Evolutionary conservation across 345 rosid species (phyloP).

Genomic region (Salix udensis): DNA sequence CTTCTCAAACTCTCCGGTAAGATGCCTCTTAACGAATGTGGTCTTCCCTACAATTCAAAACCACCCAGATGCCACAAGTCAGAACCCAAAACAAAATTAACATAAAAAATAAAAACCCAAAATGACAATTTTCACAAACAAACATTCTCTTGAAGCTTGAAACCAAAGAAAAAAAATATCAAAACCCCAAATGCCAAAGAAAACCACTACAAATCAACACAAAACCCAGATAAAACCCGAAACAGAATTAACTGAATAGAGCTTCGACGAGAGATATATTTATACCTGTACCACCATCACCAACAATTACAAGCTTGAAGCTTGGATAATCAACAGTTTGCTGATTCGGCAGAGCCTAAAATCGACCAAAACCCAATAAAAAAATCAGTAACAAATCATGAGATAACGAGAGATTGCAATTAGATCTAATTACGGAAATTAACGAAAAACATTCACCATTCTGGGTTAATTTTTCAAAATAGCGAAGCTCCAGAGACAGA

Average conservation of each 20-base stretch:
- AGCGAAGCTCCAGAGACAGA: too few species aligned
- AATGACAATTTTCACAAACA: too few species aligned
- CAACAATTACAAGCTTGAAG: constrained; percentile 94
- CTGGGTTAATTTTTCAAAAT: too few species aligned
- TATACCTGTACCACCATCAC: constrained; percentile 90
- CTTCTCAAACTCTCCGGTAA: constrained; percentile 95
- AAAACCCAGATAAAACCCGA: not conserved
- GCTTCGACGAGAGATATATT: not conserved
- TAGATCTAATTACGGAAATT: too few species aligned
- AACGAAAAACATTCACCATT: too few species aligned
- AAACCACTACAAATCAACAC: not conserved
- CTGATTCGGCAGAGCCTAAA: constrained; percentile 41
- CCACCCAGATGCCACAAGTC: not conserved
- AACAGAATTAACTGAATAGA: not conserved
- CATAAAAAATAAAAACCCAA: not conserved
- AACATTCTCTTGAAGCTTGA: too few species aligned
- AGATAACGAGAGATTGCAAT: too few species aligned
- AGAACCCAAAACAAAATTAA: not conserved
- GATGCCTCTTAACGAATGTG: constrained; percentile 85
- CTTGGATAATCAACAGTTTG: constrained; percentile 49
- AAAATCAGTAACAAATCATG: too few species aligned
- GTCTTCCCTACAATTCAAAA: constrained; percentile 60
- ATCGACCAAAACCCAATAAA: not conserved
- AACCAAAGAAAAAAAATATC: too few species aligned
- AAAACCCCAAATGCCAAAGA: not conserved